Percentiles rank a stretch among this genome's conserved stretches.
phyloP scores from a whole-genome alignment of 805 yeast species.

The Clavispora asparagi region DNA sequence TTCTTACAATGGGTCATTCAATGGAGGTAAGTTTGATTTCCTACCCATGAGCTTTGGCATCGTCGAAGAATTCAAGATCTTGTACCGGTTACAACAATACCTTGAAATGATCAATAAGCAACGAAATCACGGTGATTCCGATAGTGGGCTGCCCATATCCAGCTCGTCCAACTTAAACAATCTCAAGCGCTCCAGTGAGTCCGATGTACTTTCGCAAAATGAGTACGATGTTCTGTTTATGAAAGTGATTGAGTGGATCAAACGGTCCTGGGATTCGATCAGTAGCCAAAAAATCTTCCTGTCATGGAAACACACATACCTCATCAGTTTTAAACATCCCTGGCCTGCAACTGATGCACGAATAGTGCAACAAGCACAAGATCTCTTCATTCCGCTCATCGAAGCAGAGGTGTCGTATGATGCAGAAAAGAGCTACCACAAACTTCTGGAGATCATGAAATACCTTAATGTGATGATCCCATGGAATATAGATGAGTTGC shows the following conservation, averaged over 20 bases:
- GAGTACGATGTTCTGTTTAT: slow-evolving; percentile 48
- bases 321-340: slow-evolving; percentile 20
- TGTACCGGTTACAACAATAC: slow-evolving; percentile 56
- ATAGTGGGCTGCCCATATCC: background rate
- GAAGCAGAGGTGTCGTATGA: slow-evolving; percentile 12
- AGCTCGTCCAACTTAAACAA: background rate
- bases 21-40: slow-evolving; percentile 48
- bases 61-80: slow-evolving; percentile 53
- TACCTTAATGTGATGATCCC: slow-evolving; percentile 46
- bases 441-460: slow-evolving; percentile 41
- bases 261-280: slow-evolving; percentile 49
- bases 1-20: slow-evolving; percentile 26
- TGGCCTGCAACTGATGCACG: slow-evolving; percentile 25
- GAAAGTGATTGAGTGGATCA: slow-evolving; percentile 55
- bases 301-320: slow-evolving; percentile 33
- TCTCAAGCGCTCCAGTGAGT: background rate
- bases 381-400: slow-evolving; percentile 8
- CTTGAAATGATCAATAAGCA: slow-evolving; percentile 34
- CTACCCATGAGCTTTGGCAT: slow-evolving; percentile 64
- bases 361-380: slow-evolving; percentile 10
- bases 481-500: slow-evolving; percentile 53
- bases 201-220: slow-evolving; percentile 31
- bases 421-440: slow-evolving; percentile 30
- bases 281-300: slow-evolving; percentile 25
- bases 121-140: slow-evolving; percentile 3